Percentiles rank a stretch among this genome's conserved stretches.
Evolutionary conservation across 176 grass and related monocot species (phyloP).

Genomic region (Carex scoparia): DNA sequence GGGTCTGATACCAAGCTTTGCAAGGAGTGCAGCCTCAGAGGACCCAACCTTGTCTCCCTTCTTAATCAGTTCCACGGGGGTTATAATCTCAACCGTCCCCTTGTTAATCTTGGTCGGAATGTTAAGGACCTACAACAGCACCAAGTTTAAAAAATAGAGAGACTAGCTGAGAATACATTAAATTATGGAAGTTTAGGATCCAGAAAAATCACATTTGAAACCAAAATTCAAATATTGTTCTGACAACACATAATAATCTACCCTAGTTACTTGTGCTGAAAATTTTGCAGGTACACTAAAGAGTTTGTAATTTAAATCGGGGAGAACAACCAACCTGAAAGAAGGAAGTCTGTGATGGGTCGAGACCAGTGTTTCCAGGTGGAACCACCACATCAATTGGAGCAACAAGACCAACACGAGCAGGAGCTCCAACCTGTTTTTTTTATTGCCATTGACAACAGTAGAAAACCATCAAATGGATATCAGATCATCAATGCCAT

Average conservation of each 20-base stretch:
- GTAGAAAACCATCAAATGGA: neutral
- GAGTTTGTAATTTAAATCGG: neutral
- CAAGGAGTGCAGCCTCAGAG: conserved; percentile 69
- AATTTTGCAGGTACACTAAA: neutral
- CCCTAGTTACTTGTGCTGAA: neutral
- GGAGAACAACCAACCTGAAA: conserved; percentile 52
- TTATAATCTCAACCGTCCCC: conserved; percentile 85
- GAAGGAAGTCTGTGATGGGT: conserved; percentile 84
- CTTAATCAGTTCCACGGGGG: conserved; percentile 76
- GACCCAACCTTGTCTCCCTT: conserved; percentile 92
- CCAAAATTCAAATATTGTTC: neutral
- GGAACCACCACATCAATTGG: conserved; percentile 75
- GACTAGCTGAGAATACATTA: neutral
- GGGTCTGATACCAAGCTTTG: conserved; percentile 75
- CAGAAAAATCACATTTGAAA: neutral
- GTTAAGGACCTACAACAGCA: conserved; percentile 57
- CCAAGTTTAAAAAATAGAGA: no score
- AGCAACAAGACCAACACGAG: conserved; percentile 84
- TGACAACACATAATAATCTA: neutral
- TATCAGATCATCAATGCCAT: neutral
- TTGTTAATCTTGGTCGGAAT: conserved; percentile 97
- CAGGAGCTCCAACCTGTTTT: conserved; percentile 72
- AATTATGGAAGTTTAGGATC: neutral
- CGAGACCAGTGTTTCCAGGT: conserved; percentile 82
- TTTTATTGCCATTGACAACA: neutral